Evolutionary conservation across 805 yeast species (phyloP).

Genomic region (Barnettozyma californica): DNA sequence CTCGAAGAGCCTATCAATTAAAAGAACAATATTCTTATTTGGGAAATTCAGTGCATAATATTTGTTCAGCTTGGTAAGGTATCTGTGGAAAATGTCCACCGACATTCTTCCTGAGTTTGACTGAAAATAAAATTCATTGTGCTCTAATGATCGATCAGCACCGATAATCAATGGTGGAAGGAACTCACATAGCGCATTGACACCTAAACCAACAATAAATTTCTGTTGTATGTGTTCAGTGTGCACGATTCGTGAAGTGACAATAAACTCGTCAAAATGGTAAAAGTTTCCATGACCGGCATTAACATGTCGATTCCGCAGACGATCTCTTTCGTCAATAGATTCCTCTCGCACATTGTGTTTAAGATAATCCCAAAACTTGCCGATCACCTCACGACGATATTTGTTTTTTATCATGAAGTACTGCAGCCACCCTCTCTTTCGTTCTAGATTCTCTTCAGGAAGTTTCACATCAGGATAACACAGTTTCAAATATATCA

Average conservation of each 20-base stretch:
- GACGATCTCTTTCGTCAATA: conserved; percentile 14
- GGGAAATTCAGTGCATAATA: conserved; percentile 7
- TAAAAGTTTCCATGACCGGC: conserved; percentile 26
- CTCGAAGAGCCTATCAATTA: conserved; percentile 31
- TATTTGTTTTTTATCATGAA: conserved; percentile 30
- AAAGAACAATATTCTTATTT: conserved; percentile 22
- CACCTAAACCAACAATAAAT: conserved; percentile 17
- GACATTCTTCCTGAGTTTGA: conserved; percentile 17
- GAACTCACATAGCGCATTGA: conserved; percentile 19
- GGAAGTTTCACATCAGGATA: conserved; percentile 7
- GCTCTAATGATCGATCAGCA: not conserved
- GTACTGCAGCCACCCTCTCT: conserved; percentile 39
- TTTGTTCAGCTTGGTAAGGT: conserved; percentile 14
- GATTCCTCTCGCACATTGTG: not conserved
- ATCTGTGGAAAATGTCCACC: conserved; percentile 21
- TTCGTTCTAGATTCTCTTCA: conserved; percentile 16
- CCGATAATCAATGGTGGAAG: conserved; percentile 17
- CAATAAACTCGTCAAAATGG: conserved; percentile 33
- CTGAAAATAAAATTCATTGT: conserved; percentile 9
- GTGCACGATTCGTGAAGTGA: conserved; percentile 20
- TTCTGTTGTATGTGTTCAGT: conserved; percentile 8
- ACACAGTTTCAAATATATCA: conserved; percentile 16
- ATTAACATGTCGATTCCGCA: conserved; percentile 14
- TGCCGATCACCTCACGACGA: conserved; percentile 25
- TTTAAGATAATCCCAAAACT: conserved; percentile 17